These are phyloP conservation scores for Phoenix dactylifera DNA, from an alignment of 176 grass and related monocot genomes.

Conservation along the genomic window DNA sequence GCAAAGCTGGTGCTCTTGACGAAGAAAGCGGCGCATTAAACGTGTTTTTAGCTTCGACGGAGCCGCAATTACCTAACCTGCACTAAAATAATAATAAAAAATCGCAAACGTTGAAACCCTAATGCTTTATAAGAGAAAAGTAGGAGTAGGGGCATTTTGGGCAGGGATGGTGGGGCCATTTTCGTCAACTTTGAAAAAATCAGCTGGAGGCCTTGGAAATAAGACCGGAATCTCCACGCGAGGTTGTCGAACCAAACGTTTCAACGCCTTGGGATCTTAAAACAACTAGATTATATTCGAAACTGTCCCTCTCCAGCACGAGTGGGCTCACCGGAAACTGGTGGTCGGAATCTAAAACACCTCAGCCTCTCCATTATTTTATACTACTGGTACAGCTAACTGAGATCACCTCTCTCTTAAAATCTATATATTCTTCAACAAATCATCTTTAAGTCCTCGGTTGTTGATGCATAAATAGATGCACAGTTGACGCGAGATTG, in stretches of 20 bases:
- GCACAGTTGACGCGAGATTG: too few relatives aligned
- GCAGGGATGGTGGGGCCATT: too few relatives aligned
- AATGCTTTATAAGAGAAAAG: too few relatives aligned
- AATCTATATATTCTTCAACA: not conserved
- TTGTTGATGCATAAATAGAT: not conserved
- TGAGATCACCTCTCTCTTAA: slow-evolving; percentile 24
- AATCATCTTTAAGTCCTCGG: not conserved
- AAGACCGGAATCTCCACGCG: not conserved
- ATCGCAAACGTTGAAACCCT: too few relatives aligned
- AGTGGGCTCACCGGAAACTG: slow-evolving; percentile 16
- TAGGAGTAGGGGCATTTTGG: too few relatives aligned
- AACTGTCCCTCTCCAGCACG: slow-evolving; percentile 13
- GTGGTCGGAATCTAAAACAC: slow-evolving; percentile 16
- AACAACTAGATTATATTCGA: not conserved
- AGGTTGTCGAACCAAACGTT: not conserved
- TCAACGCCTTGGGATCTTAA: slow-evolving; percentile 2
- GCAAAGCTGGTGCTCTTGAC: too few relatives aligned
- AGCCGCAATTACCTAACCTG: too few relatives aligned
- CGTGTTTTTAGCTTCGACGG: too few relatives aligned
- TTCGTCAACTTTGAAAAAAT: slow-evolving; percentile 1
- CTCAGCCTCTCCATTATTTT: slow-evolving; percentile 11
- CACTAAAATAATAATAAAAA: too few relatives aligned
- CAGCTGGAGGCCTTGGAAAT: not conserved
- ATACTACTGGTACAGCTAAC: slow-evolving; percentile 21
- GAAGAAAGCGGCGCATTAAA: too few relatives aligned